These are phyloP conservation scores for Picochlorum sp. DNA, from an alignment of 139 green algal species.

Conservation along the genomic window DNA sequence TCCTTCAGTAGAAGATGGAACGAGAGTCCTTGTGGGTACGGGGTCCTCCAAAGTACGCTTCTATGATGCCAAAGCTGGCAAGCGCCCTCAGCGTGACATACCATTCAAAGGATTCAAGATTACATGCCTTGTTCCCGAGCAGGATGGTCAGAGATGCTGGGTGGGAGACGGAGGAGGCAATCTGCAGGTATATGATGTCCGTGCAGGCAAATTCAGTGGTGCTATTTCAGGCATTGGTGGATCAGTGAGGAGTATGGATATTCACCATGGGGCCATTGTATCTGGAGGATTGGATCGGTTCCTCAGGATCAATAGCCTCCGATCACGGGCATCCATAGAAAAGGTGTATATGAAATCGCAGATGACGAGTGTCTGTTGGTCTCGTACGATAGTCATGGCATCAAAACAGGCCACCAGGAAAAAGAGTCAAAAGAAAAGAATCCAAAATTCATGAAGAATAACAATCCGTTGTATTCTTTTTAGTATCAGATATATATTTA, in stretches of 20 bases:
- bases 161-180: conserved; percentile 43
- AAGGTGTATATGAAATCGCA: conserved; percentile 59
- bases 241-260: conserved; percentile 31
- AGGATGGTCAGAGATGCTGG: conserved; percentile 47
- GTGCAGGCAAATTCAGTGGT: conserved; percentile 26
- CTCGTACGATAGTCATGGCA: not conserved
- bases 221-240: conserved; percentile 37
- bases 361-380: conserved; percentile 29
- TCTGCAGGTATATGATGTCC: conserved; percentile 51
- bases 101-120: conserved; percentile 41
- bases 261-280: conserved; percentile 43
- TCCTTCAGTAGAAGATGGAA: conserved; percentile 2
- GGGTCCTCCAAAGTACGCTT: conserved; percentile 36
- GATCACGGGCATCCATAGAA: conserved; percentile 22
- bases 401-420: no score
- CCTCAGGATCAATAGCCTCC: conserved; percentile 46
- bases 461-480: no score
- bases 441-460: no score
- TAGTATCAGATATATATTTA: no score
- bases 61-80: conserved; percentile 36
- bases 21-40: conserved; percentile 26
- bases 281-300: conserved; percentile 58
- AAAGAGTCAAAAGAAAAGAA: no score
- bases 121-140: conserved; percentile 34
- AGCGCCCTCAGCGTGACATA: conserved; percentile 51